Evolutionary conservation across 2,329 filamentous ascomycete species (phyloP).

Genomic region (Stagonosporopsis vannaccii): DNA sequence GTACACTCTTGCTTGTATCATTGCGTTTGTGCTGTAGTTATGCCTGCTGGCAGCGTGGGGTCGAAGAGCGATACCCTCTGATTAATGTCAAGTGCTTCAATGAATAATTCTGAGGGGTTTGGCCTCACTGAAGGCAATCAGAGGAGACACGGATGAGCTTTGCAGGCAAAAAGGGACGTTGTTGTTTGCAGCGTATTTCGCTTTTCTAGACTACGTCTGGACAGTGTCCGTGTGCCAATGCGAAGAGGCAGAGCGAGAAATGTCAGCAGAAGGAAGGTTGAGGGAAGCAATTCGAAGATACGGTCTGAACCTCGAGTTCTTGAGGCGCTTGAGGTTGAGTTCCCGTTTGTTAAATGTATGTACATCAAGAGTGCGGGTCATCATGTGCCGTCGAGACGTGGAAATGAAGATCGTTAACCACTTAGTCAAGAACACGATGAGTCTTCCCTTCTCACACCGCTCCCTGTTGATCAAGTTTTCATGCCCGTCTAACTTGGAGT

Average conservation of each 20-base stretch:
- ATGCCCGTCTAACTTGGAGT: background rate
- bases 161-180: no score
- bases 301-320: background rate
- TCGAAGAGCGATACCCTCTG: no score
- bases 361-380: background rate
- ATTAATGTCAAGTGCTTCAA: no score
- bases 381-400: background rate
- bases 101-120: no score
- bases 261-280: background rate
- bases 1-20: no score
- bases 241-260: background rate
- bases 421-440: background rate
- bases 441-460: slow-evolving; percentile 2
- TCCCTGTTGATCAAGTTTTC: background rate
- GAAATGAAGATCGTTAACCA: background rate
- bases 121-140: no score
- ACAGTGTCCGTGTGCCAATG: no score
- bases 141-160: no score
- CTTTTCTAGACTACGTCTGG: no score
- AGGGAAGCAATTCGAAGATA: background rate
- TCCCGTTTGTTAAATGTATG: background rate
- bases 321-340: background rate
- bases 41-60: no score
- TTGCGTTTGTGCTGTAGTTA: no score
- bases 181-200: no score